Conservation (phyloP, 2,329 filamentous ascomycete genomes). For the Cyphellophora attinorum region DNA sequence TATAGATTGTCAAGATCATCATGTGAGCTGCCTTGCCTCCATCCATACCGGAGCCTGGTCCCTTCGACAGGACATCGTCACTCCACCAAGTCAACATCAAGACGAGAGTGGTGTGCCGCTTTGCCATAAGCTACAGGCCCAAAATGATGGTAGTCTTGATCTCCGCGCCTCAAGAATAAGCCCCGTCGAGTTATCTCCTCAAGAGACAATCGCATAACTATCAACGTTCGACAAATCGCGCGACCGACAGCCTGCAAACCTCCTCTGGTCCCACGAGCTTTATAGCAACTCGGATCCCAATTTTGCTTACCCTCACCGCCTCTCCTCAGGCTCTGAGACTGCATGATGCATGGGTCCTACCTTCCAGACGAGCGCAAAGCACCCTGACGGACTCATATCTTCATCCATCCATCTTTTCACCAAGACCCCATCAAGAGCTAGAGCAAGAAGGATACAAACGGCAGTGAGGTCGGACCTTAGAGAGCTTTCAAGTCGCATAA, state of each 20-base stretch:
- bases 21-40: conserved; percentile 49
- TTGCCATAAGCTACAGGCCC: conserved; percentile 47
- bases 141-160: conserved; percentile 36
- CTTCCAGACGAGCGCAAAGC: conserved; percentile 25
- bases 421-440: conserved; percentile 14
- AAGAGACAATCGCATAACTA: conserved; percentile 93
- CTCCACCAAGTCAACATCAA: conserved; percentile 25
- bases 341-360: no score
- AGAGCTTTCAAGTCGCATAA: no score
- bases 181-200: conserved; percentile 93
- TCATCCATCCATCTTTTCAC: conserved; percentile 56
- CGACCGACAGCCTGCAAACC: no score
- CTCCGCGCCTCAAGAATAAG: conserved; percentile 99
- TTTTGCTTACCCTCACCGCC: conserved; percentile 24
- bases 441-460: conserved; percentile 39
- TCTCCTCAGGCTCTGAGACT: no score
- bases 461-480: conserved; percentile 37
- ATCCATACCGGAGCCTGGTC: conserved; percentile 49
- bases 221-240: conserved; percentile 83
- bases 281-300: no score
- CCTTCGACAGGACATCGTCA: conserved; percentile 59
- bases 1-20: conserved; percentile 87
- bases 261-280: no score
- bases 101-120: no score
- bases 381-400: conserved; percentile 69